A percentile compares a stretch with the other conserved stretches of the same genome.
phyloP scores from a whole-genome alignment of 1,284 basidiomycete species.

The Ceratobasidium sp. region DNA sequence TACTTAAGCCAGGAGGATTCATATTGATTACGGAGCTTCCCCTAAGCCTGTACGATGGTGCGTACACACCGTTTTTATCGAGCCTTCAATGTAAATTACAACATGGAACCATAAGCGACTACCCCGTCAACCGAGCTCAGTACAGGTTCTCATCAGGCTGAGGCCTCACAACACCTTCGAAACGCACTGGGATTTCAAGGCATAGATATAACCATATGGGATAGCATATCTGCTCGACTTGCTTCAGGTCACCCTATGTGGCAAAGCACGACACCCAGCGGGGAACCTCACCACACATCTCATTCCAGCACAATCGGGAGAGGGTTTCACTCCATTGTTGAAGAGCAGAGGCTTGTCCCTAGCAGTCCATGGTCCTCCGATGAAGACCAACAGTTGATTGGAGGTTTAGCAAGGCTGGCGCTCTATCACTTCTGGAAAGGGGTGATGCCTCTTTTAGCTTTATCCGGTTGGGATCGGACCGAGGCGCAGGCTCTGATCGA shows the following conservation, averaged over 20 bases:
- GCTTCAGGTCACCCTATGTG: not conserved
- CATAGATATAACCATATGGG: not conserved
- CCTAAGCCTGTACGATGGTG: not conserved
- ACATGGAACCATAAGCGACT: no score
- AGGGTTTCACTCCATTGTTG: not conserved
- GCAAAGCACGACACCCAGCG: no score
- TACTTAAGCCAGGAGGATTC: constrained; percentile 11
- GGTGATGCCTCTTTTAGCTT: not conserved
- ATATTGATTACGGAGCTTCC: not conserved
- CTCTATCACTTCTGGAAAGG: not conserved
- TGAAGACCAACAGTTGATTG: not conserved
- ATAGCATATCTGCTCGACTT: not conserved
- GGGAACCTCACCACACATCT: no score
- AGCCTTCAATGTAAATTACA: no score
- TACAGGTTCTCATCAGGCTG: not conserved
- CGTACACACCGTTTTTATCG: not conserved
- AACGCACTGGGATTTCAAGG: not conserved
- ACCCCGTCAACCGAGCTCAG: not conserved
- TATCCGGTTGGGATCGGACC: not conserved
- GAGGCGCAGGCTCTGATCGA: not conserved
- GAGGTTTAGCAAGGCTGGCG: not conserved
- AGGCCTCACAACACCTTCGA: not conserved
- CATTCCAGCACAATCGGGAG: not conserved
- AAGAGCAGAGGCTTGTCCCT: not conserved
- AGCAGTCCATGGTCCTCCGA: not conserved